These are phyloP conservation scores for Diaporthe ampelina DNA, from an alignment of 2,329 filamentous ascomycete species.

Conservation along the genomic window DNA sequence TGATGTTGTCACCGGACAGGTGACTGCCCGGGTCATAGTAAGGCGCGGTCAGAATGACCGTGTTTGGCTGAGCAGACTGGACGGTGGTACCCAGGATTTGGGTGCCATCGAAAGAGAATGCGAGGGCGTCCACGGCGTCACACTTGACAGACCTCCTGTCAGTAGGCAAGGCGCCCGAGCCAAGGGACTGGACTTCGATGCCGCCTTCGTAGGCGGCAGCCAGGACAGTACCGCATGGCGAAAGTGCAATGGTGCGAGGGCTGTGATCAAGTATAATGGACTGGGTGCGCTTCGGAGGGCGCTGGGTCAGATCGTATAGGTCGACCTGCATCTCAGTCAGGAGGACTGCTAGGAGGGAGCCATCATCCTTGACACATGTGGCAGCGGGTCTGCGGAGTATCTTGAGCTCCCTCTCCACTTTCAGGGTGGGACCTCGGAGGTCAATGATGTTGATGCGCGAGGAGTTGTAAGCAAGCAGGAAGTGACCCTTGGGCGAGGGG, in stretches of 20 bases:
- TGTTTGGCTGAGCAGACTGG: conserved; percentile 74
- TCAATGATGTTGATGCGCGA: conserved; percentile 87
- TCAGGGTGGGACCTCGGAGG: conserved; percentile 69
- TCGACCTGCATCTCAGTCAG: conserved; percentile 88
- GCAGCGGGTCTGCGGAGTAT: conserved; percentile 81
- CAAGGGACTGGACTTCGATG: conserved; percentile 88
- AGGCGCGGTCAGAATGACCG: conserved; percentile 83
- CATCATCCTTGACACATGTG: conserved; percentile 84
- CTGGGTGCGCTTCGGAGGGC: conserved; percentile 78
- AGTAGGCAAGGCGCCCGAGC: conserved; percentile 71
- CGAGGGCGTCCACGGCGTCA: conserved; percentile 79
- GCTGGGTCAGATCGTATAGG: conserved; percentile 79
- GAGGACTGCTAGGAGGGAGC: conserved; percentile 81
- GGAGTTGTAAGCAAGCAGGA: conserved; percentile 86
- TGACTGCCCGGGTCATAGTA: conserved; percentile 81
- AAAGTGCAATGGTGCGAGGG: conserved; percentile 83
- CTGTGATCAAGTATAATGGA: conserved; percentile 84
- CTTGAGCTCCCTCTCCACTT: conserved; percentile 83
- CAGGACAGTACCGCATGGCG: conserved; percentile 84
- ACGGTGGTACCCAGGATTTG: conserved; percentile 83
- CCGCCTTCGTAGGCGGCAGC: conserved; percentile 88
- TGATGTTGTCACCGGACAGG: conserved; percentile 76
- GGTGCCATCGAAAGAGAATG: conserved; percentile 83
- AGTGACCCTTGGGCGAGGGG: conserved; percentile 81
- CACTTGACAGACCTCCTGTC: conserved; percentile 85